Base-by-base conservation (phyloP, 345 rosid species). In the Hypericum perforatum region DNA sequence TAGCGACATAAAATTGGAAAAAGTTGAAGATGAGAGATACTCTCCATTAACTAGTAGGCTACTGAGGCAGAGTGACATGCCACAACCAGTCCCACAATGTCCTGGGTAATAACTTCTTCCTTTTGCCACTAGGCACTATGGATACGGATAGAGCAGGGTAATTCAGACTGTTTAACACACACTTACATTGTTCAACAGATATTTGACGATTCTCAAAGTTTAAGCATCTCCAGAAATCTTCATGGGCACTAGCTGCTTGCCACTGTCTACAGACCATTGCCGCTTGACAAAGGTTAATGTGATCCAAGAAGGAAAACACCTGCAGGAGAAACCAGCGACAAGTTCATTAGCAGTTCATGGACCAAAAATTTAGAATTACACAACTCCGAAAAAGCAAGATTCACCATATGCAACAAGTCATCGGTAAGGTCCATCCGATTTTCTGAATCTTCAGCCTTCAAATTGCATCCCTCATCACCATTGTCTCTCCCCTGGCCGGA, bases 231-330 rank as follows among this genome's bases (percentile, higher is more conserved):
- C 98, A 92, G 54, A 92, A 88, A 63, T 85, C 96, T 71, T 92
- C 98, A 76, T 92, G 97, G 49, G 89, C 79, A 66, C 91, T 88
- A 63, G 95, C 95, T 56, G 68, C 67, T 77, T 82, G 82, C 97
- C 98, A 92, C 79, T 85, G 97, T 61, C 82, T 75, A 75, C 98
- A 89, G 39, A 88, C 98, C 76, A 80, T 77, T 43, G 94, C 97
- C 58, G 95, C 86, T 49, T 78, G 81, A 63, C 97, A 85, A 42
- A 92, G 89, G 76, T 78, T 79, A 49, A 64, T 53, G 41, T 74
- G 84, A 60, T 79, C 80, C 81, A 92, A 76, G 76, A 88, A 85
- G 13, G 97, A 85, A 73, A 92, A 92, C 45, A 92, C 98, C 98
- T 92, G 78, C 39, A 11, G 39, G 37, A 38, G 45, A 60, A 50